These are phyloP conservation scores for Macrolepiota fuliginosa DNA, from an alignment of 768 basidiomycete genomes.

Conservation along the genomic window DNA sequence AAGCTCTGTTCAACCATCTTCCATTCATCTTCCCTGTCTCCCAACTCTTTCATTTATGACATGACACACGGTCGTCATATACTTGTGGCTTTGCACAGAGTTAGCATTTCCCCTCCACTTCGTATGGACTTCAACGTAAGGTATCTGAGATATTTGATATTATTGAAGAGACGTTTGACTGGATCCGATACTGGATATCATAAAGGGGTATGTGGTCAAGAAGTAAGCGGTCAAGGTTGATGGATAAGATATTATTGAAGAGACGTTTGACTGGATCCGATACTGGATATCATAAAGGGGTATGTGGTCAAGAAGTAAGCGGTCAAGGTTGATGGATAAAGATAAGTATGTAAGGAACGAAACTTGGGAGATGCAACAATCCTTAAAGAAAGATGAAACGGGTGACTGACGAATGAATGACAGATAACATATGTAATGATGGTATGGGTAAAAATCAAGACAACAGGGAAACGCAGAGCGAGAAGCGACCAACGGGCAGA, in stretches of 20 bases:
- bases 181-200: not conserved
- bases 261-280: too few relatives aligned
- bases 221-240: not conserved
- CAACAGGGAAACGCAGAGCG: not conserved
- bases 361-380: not conserved
- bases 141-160: too few relatives aligned
- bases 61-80: too few relatives aligned
- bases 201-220: conserved; percentile 1
- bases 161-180: too few relatives aligned
- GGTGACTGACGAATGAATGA: not conserved
- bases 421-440: not conserved
- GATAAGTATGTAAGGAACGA: not conserved
- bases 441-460: not conserved
- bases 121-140: too few relatives aligned
- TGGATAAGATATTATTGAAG: not conserved
- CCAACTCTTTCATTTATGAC: too few relatives aligned
- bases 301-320: not conserved
- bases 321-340: not conserved
- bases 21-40: too few relatives aligned
- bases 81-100: too few relatives aligned
- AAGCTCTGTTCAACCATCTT: too few relatives aligned
- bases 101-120: too few relatives aligned
- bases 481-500: not conserved
- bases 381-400: not conserved
- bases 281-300: not conserved